Evolutionary conservation across 2,329 filamentous ascomycete species (phyloP).

Genomic region (Ophiostoma piceae): DNA sequence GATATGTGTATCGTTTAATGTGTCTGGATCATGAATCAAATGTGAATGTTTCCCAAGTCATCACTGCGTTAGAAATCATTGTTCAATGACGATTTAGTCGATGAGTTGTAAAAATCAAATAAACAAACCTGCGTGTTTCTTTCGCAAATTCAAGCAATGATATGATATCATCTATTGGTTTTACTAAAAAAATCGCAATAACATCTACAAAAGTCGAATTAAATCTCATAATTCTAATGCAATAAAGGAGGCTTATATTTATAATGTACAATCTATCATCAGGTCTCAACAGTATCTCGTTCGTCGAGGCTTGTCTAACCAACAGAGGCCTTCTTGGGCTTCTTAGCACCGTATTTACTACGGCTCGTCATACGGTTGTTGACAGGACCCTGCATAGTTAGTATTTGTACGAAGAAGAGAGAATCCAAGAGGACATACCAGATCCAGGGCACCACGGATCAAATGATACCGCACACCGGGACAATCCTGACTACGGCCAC

Average conservation of each 20-base stretch:
- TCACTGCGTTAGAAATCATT: no score
- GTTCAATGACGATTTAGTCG: no score
- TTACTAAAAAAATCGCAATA: no score
- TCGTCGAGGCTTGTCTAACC: conserved; percentile 33
- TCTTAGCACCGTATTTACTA: conserved; percentile 98
- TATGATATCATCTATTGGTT: no score
- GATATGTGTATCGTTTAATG: background rate
- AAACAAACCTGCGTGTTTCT: no score
- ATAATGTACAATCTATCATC: conserved; percentile 14
- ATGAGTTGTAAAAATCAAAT: no score
- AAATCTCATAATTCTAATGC: background rate
- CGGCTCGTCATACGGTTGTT: conserved; percentile 74
- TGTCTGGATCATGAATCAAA: background rate
- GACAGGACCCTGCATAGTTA: conserved; percentile 69
- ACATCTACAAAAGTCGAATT: no score
- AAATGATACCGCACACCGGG: conserved; percentile 96
- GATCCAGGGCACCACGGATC: conserved; percentile 83
- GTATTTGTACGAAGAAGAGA: background rate
- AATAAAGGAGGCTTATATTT: background rate
- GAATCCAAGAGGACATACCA: conserved; percentile 55
- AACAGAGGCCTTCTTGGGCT: conserved; percentile 76
- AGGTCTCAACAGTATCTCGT: background rate
- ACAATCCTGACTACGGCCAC: conserved; percentile 91
- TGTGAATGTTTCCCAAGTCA: no score
- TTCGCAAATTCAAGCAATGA: no score